Evolutionary conservation across 1,284 basidiomycete species (phyloP), one percentile per base, ranked within the genome.

Genomic region (Moniliophthora roreri): DNA sequence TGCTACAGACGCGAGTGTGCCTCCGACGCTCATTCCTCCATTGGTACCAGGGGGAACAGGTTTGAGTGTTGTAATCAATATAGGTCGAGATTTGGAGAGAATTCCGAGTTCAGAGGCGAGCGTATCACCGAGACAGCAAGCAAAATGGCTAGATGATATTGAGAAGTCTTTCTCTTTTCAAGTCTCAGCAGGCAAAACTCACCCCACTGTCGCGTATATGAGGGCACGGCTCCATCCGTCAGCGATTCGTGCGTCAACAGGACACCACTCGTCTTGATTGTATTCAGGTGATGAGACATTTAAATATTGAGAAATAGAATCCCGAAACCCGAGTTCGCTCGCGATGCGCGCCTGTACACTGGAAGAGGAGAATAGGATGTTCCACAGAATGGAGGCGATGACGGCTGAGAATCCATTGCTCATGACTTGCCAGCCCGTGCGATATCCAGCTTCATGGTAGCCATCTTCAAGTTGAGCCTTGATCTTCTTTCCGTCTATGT

Each of bases 1-100:
- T 0, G 77, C 64, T 1, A 87, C 69, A 1, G 91, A 93, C 8
- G 87, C 86, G 1, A 82, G 56, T 0, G 91, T 91, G 7, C 95
- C 95, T 41, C 82, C 78, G 0, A 78, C 51, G 1, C 91, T 91
- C 57, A 98, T 79, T 0, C 81, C 95, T 8, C 95, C 95, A 65
- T 98, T 98, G 1, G 95, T 97, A 0, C 95, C 95, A 0, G 89
- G 87, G 0, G 94, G 94, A 0, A 95, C 92, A 0, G 70, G 60
- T 53, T 76, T 75, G 44, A 87, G 67, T 1, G 88, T 93, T 1
- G 92, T 92, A 60, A 93, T 81, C 26, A 95, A 80, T 38, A 83
- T 68, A 0, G 94, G 94, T 4, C 76, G 76, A 3, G 80, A 76
- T 15, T 66, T 67, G 16, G 91, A 87, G 45, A 93, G 79, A 63